These are phyloP conservation scores for Ramaria sp. DNA, from an alignment of 768 basidiomycete genomes.

Conservation along the genomic window DNA sequence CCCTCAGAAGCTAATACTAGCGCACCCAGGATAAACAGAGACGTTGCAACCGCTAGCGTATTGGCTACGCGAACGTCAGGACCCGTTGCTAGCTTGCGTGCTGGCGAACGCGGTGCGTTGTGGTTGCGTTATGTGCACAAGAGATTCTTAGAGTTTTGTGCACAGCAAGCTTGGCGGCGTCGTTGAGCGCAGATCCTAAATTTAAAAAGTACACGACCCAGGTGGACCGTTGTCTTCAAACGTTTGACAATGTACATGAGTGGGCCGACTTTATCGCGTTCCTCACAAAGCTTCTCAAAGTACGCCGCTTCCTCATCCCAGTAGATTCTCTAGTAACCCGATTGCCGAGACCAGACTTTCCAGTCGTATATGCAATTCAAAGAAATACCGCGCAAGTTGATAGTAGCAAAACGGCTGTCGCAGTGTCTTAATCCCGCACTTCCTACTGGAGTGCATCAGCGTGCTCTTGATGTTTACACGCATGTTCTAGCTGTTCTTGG, in stretches of 20 bases:
- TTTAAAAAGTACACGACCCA: conserved; percentile 89
- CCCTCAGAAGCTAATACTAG: conserved; percentile 2
- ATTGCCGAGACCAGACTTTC: conserved; percentile 50
- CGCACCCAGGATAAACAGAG: not conserved
- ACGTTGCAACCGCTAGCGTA: not conserved
- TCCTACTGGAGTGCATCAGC: conserved; percentile 93
- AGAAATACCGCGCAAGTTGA: conserved; percentile 89
- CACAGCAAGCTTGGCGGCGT: not conserved
- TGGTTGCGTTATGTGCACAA: not conserved
- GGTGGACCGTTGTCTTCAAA: conserved; percentile 85
- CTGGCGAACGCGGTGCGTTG: conserved; percentile 2
- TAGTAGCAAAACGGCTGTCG: conserved; percentile 88
- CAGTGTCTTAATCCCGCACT: conserved; percentile 98
- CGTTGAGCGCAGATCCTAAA: conserved; percentile 59
- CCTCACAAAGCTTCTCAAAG: conserved; percentile 87
- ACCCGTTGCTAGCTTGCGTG: not conserved
- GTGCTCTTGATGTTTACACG: conserved; percentile 89
- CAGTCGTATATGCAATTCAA: conserved; percentile 92
- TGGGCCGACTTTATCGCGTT: conserved; percentile 99
- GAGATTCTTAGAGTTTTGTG: not conserved
- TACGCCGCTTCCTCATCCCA: conserved; percentile 22
- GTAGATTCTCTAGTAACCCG: not conserved
- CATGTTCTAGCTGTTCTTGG: conserved; percentile 89
- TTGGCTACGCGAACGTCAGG: not conserved
- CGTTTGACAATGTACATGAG: conserved; percentile 94